A percentile compares a stretch with the other conserved stretches of the same genome.
These are phyloP conservation scores for Cunninghamia lanceolata DNA, from an alignment of 75 land plant genomes.

Conservation along the genomic window DNA sequence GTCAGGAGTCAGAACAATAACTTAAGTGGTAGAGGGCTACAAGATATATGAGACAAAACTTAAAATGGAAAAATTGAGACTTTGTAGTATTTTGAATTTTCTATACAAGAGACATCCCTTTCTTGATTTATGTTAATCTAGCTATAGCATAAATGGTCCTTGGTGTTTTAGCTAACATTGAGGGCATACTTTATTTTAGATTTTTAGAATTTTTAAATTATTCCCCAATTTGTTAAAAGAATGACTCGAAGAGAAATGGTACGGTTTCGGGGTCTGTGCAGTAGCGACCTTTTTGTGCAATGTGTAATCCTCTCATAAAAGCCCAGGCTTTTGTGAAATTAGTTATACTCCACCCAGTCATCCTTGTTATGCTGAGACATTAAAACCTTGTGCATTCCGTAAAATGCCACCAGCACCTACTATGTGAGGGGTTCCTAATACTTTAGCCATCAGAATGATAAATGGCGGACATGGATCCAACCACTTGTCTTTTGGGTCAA, in stretches of 20 bases:
- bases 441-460: no score
- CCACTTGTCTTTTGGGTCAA: no score
- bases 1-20: background rate
- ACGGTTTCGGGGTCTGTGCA: background rate
- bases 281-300: background rate
- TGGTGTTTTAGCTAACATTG: background rate
- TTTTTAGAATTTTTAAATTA: background rate
- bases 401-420: no score
- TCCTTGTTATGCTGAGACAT: background rate
- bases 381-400: background rate
- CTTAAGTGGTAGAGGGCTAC: background rate
- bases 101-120: background rate
- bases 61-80: background rate
- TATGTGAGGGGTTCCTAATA: no score
- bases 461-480: no score
- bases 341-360: background rate
- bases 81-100: background rate
- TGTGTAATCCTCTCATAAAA: background rate
- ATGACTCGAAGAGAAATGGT: background rate
- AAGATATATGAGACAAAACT: no score
- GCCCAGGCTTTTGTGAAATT: background rate
- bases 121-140: no score
- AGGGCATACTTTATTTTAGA: background rate
- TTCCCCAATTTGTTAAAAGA: background rate
- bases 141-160: background rate